phyloP scores from a whole-genome alignment of 805 yeast species.

The Geotrichum ghanense region DNA sequence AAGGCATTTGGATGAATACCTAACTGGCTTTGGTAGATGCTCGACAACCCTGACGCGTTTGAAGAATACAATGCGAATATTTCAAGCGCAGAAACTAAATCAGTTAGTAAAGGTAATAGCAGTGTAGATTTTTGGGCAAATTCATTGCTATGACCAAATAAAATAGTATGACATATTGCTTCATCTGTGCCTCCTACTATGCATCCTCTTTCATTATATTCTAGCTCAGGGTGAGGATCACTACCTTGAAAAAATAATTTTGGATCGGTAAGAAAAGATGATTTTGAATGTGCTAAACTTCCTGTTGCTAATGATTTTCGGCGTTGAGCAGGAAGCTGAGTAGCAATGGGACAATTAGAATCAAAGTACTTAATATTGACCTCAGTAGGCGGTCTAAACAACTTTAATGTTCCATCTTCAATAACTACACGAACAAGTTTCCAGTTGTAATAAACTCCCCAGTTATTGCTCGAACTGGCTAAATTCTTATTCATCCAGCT shows the following conservation, averaged over 20 bases:
- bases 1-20: background rate
- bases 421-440: conserved; percentile 53
- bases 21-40: background rate
- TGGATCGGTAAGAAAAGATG: conserved; percentile 6
- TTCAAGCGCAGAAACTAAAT: conserved; percentile 33
- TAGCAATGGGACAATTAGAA: background rate
- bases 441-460: conserved; percentile 17
- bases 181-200: conserved; percentile 50
- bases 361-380: conserved; percentile 31
- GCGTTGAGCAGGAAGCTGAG: conserved; percentile 4
- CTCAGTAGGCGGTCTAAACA: conserved; percentile 50
- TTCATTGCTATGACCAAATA: conserved; percentile 39
- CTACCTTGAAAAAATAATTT: conserved; percentile 12
- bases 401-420: conserved; percentile 50
- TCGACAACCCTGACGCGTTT: background rate
- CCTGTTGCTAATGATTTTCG: conserved; percentile 4
- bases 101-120: conserved; percentile 45
- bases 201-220: conserved; percentile 38
- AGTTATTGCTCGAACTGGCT: conserved; percentile 3
- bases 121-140: conserved; percentile 34
- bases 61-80: conserved; percentile 31
- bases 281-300: background rate
- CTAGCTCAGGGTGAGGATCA: conserved; percentile 51
- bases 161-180: conserved; percentile 62
- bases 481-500: conserved; percentile 48